Evolutionary conservation across 202 grass and related monocot species (phyloP).

Genomic region (Tripidium arundinaceum): DNA sequence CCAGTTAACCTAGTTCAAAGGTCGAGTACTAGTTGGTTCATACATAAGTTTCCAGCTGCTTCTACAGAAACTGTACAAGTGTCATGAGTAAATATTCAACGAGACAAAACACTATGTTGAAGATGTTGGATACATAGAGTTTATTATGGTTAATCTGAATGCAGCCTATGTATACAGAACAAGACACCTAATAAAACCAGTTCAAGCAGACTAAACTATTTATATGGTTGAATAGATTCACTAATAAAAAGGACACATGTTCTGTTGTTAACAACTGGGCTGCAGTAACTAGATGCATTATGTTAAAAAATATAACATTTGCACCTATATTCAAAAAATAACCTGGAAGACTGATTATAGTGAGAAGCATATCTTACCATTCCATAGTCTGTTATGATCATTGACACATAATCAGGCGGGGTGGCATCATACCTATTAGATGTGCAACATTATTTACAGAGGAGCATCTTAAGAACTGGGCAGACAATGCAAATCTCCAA

Average conservation of each 20-base stretch:
- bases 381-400: conserved; percentile 95
- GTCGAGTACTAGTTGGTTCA: not conserved
- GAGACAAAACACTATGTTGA: not conserved
- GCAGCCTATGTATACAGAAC: not conserved
- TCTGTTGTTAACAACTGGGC: not conserved
- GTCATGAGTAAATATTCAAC: not conserved
- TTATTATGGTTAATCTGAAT: not conserved
- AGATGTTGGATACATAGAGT: not conserved
- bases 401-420: conserved; percentile 85
- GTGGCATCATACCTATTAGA: conserved; percentile 77
- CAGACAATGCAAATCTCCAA: conserved; percentile 76
- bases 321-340: not conserved
- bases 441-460: conserved; percentile 40
- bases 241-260: not conserved
- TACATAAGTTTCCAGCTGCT: not conserved
- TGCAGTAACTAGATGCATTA: not conserved
- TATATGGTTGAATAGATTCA: not conserved
- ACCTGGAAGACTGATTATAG: not conserved
- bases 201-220: not conserved
- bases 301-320: not conserved
- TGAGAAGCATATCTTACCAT: conserved; percentile 63
- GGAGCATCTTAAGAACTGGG: conserved; percentile 58
- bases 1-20: not conserved
- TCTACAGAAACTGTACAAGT: not conserved
- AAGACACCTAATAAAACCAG: not conserved